Conservation (phyloP, 257 asterid genomes). For the Nicotiana tomentosiformis region DNA sequence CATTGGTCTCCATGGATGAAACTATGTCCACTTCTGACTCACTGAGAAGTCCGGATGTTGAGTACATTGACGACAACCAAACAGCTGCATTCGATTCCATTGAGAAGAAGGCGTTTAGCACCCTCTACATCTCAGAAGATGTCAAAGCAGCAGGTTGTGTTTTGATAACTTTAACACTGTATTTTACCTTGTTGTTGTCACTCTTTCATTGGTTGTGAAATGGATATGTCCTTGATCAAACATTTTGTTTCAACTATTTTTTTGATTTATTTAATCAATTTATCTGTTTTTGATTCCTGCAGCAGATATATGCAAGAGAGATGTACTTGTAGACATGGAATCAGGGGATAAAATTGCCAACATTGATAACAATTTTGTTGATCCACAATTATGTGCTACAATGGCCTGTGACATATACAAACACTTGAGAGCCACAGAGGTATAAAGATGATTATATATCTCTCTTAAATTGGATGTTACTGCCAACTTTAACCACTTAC, state of each 20-base stretch:
- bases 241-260: background rate
- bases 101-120: conserved; percentile 49
- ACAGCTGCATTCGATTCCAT: conserved; percentile 53
- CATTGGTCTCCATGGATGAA: conserved; percentile 74
- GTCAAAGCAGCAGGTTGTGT: conserved; percentile 45
- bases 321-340: conserved; percentile 35
- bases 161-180: background rate
- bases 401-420: conserved; percentile 88
- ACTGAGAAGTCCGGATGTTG: conserved; percentile 81
- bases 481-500: background rate
- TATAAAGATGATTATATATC: conserved; percentile 7
- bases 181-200: background rate
- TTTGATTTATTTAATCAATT: background rate
- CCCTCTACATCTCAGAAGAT: conserved; percentile 61
- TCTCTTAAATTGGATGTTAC: background rate
- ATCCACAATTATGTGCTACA: conserved; percentile 86
- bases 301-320: conserved; percentile 67
- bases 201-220: background rate
- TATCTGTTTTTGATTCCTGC: conserved; percentile 11
- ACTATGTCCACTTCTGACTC: conserved; percentile 84
- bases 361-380: conserved; percentile 60
- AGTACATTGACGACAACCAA: conserved; percentile 63
- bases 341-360: conserved; percentile 40
- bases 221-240: background rate
- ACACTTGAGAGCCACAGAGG: conserved; percentile 91